Evolutionary conservation across 1,139 yeast species (phyloP).

Genomic region (Sugiyamaella castrensis): DNA sequence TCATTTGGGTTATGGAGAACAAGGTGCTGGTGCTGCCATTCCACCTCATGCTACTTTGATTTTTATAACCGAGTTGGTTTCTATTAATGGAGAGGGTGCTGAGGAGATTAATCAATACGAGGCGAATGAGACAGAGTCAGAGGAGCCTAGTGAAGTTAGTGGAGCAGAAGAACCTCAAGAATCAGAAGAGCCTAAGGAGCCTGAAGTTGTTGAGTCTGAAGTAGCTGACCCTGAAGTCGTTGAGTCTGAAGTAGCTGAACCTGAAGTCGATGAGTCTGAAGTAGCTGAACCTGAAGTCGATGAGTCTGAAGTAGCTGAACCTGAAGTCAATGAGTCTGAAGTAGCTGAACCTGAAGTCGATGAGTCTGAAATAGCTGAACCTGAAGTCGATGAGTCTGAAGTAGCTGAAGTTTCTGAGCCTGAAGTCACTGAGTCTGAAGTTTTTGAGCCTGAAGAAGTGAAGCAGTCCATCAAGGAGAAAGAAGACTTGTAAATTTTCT

Average conservation of each 20-base stretch:
- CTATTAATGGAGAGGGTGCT: conserved; percentile 28
- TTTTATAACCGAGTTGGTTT: conserved; percentile 37
- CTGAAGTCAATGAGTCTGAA: background rate
- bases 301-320: background rate
- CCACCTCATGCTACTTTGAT: conserved; percentile 68
- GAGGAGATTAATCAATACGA: conserved; percentile 3
- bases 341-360: background rate
- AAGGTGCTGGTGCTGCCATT: conserved; percentile 70
- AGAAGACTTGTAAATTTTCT: too few species aligned
- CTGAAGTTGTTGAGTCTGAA: background rate
- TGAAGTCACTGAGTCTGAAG: background rate
- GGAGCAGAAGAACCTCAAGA: conserved; percentile 9
- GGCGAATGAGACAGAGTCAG: conserved; percentile 2
- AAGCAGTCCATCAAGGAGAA: too few species aligned
- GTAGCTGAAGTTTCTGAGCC: background rate
- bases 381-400: conserved; percentile 1
- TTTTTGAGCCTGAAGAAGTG: background rate
- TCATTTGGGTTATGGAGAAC: conserved; percentile 65
- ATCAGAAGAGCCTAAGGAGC: conserved; percentile 4
- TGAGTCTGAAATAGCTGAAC: conserved; percentile 2
- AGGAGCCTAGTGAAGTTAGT: conserved; percentile 13
- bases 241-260: background rate
- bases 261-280: background rate
- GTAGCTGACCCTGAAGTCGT: background rate
- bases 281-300: conserved; percentile 3